phyloP scores from a whole-genome alignment of 202 grass and related monocot genomes.

The Alloteropsis angusta region DNA sequence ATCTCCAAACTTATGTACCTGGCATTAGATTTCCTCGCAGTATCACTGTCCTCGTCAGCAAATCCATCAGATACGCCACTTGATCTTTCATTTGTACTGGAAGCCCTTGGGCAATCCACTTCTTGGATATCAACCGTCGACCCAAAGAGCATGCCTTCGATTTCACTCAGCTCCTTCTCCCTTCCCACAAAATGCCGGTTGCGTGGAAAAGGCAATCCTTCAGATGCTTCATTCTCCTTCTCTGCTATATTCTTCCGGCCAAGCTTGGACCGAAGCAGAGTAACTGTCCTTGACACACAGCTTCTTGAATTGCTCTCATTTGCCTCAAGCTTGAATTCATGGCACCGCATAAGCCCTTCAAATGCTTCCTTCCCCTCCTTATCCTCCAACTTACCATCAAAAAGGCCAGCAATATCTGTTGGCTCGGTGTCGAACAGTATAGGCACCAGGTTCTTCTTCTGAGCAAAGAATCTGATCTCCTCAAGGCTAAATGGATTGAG shows the following conservation, averaged over 20 bases:
- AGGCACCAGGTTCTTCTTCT: slow-evolving; percentile 95
- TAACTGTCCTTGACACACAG: slow-evolving; percentile 60
- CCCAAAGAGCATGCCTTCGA: slow-evolving; percentile 72
- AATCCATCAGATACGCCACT: slow-evolving; percentile 79
- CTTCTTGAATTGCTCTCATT: slow-evolving; percentile 82
- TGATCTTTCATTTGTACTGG: slow-evolving; percentile 39
- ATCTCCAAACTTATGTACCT: slow-evolving; percentile 78
- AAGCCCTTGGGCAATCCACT: slow-evolving; percentile 52
- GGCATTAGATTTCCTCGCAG: slow-evolving; percentile 48
- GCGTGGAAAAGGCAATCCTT: slow-evolving; percentile 62
- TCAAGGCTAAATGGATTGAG: slow-evolving; percentile 80
- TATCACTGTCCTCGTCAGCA: slow-evolving; percentile 91
- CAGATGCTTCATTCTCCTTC: slow-evolving; percentile 48
- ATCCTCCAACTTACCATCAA: slow-evolving; percentile 70
- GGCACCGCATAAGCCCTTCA: slow-evolving; percentile 72
- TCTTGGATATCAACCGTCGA: slow-evolving; percentile 61
- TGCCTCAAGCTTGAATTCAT: slow-evolving; percentile 80
- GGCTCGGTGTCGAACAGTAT: slow-evolving; percentile 71
- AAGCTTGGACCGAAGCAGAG: slow-evolving; percentile 58
- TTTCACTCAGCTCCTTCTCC: slow-evolving; percentile 92
- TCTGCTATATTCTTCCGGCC: slow-evolving; percentile 70
- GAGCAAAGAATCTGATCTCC: slow-evolving; percentile 92
- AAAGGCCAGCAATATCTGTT: slow-evolving; percentile 49
- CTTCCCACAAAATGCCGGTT: slow-evolving; percentile 85
- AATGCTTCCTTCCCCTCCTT: slow-evolving; percentile 88